phyloP scores from a whole-genome alignment of 805 yeast species.

The Candida incommunis region DNA sequence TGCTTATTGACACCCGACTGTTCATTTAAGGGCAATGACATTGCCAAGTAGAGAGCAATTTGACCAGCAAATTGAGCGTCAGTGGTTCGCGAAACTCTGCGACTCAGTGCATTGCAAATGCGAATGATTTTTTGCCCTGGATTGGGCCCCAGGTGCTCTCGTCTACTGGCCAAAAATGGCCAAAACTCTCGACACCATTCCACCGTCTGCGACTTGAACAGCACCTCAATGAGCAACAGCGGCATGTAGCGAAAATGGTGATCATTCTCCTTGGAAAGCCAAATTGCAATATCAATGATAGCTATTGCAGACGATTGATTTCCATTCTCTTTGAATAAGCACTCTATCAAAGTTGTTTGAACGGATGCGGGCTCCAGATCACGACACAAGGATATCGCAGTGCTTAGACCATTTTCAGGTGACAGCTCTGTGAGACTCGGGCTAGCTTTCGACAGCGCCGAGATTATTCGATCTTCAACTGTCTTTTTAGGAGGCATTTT shows the following conservation, averaged over 20 bases:
- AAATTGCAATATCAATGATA: background rate
- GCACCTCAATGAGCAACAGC: background rate
- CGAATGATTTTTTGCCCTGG: background rate
- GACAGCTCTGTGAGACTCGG: background rate
- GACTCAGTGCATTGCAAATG: background rate
- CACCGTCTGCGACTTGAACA: background rate
- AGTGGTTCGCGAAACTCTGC: background rate
- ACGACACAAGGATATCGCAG: too few relatives aligned
- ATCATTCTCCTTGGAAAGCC: background rate
- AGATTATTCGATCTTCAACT: background rate
- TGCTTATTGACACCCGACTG: background rate
- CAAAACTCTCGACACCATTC: background rate
- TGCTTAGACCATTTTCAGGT: too few relatives aligned
- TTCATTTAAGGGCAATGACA: background rate
- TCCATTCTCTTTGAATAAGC: too few relatives aligned
- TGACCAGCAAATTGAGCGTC: background rate
- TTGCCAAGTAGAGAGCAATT: background rate
- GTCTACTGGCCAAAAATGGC: background rate
- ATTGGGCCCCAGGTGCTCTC: background rate
- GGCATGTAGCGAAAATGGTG: background rate
- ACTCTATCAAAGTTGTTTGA: too few relatives aligned
- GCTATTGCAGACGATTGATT: too few relatives aligned
- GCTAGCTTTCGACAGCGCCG: background rate
- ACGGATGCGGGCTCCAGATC: too few relatives aligned
- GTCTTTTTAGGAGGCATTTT: background rate